Evolutionary conservation across 345 rosid genomes (phyloP).

Genomic region (Bruguiera parviflora): DNA sequence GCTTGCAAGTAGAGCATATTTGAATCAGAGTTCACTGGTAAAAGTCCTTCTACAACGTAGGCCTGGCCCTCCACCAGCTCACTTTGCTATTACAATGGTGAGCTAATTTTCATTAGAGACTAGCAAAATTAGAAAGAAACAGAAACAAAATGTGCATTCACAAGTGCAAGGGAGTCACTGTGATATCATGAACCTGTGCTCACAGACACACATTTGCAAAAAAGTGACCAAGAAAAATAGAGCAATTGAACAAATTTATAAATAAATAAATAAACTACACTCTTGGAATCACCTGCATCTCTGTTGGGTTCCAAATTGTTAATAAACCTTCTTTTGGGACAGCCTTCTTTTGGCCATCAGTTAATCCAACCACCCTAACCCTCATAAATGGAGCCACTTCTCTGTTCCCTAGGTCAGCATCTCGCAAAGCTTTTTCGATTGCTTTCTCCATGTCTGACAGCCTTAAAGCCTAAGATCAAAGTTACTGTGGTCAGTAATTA

Average conservation of each 20-base stretch:
- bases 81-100: slow-evolving; percentile 43
- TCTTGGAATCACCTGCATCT: slow-evolving; percentile 57
- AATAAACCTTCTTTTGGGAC: slow-evolving; percentile 62
- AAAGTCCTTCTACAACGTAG: slow-evolving; percentile 57
- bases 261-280: neutral
- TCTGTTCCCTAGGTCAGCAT: slow-evolving; percentile 67
- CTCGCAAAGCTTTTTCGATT: slow-evolving; percentile 63
- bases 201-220: too few species aligned
- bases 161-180: too few species aligned
- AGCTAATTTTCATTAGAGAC: slow-evolving; percentile 3
- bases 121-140: slow-evolving; percentile 3
- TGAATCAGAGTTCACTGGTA: slow-evolving; percentile 56
- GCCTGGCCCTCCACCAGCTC: slow-evolving; percentile 87
- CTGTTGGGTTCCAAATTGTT: slow-evolving; percentile 94
- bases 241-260: neutral
- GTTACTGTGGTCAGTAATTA: slow-evolving; percentile 21
- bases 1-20: slow-evolving; percentile 78
- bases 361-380: slow-evolving; percentile 77
- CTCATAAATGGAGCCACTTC: slow-evolving; percentile 87
- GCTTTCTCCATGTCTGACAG: slow-evolving; percentile 58
- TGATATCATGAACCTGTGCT: too few species aligned
- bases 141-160: too few species aligned
- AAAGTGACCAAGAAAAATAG: neutral
- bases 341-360: slow-evolving; percentile 30
- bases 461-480: slow-evolving; percentile 53